Conservation (phyloP, 2,329 filamentous ascomycete genomes). For the Onygena corvina region DNA sequence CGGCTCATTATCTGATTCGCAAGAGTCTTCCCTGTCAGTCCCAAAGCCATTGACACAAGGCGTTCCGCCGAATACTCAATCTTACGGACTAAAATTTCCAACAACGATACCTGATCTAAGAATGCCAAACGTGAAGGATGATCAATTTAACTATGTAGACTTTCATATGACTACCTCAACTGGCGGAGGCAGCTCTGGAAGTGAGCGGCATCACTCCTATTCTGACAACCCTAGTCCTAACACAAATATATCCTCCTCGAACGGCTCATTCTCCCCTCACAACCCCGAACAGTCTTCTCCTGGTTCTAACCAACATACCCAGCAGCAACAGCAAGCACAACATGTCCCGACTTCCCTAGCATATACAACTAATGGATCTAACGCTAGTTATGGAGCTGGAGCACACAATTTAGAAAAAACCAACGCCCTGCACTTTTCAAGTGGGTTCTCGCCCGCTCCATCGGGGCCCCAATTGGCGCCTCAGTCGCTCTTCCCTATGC, state of each 20-base stretch:
- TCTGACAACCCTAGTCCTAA: constrained; percentile 29
- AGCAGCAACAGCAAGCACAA: background rate
- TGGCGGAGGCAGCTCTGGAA: constrained; percentile 19
- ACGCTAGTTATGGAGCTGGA: constrained; percentile 13
- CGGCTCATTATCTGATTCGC: background rate
- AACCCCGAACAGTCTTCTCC: constrained; percentile 22
- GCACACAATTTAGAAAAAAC: constrained; percentile 16
- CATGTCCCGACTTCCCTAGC: background rate
- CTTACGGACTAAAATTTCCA: background rate
- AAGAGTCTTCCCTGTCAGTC: background rate
- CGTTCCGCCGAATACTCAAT: background rate
- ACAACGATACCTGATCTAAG: background rate
- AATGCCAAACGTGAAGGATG: constrained; percentile 8
- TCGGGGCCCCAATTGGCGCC: constrained; percentile 12
- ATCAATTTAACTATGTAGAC: constrained; percentile 13
- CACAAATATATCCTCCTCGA: constrained; percentile 29
- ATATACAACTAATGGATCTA: constrained; percentile 6
- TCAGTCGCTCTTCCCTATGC: constrained; percentile 20
- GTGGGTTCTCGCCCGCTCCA: background rate
- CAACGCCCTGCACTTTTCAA: constrained; percentile 5
- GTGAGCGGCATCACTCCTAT: constrained; percentile 22
- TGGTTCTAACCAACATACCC: constrained; percentile 17
- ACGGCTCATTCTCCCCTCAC: constrained; percentile 25
- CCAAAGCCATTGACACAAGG: background rate
- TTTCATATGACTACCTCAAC: constrained; percentile 27